These are phyloP conservation scores for Wilhelminamyces savonicus DNA, from an alignment of 805 yeast genomes.

Conservation along the genomic window DNA sequence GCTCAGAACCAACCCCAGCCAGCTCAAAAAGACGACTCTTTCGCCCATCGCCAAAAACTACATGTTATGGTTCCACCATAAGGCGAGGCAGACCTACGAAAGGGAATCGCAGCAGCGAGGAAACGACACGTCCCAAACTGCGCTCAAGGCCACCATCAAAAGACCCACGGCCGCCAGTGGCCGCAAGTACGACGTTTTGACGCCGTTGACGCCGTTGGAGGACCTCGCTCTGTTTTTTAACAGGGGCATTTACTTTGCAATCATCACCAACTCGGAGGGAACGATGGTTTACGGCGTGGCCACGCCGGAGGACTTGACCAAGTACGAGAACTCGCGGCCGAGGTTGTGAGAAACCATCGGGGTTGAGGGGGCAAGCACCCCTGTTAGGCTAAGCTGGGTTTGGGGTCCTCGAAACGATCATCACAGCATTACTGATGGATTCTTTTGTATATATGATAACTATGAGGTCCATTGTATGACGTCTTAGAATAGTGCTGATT, in stretches of 20 bases:
- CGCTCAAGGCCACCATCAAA: constrained; percentile 26
- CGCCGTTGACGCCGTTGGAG: constrained; percentile 52
- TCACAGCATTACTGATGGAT: no score
- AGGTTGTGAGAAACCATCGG: constrained; percentile 8
- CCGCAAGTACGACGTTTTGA: constrained; percentile 36
- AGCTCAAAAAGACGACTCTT: constrained; percentile 14
- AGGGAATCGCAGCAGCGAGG: constrained; percentile 10
- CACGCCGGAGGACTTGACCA: constrained; percentile 28
- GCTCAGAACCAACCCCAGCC: constrained; percentile 25
- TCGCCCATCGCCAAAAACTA: constrained; percentile 22
- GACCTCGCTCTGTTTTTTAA: constrained; percentile 43
- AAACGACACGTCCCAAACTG: constrained; percentile 5
- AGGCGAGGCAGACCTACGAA: constrained; percentile 27
- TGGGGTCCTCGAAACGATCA: no score
- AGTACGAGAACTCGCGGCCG: constrained; percentile 17
- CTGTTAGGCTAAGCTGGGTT: no score
- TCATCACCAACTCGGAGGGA: constrained; percentile 48
- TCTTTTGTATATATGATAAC: no score
- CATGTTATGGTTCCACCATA: constrained; percentile 40
- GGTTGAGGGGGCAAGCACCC: no score
- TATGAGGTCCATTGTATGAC: no score
- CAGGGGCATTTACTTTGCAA: constrained; percentile 46
- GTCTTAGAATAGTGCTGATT: no score
- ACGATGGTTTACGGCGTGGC: constrained; percentile 55
- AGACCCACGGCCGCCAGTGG: constrained; percentile 24